Evolutionary conservation across 1,284 basidiomycete species (phyloP), one percentile per base, ranked within the genome.

Genomic region (Cryptococcus sp.): DNA sequence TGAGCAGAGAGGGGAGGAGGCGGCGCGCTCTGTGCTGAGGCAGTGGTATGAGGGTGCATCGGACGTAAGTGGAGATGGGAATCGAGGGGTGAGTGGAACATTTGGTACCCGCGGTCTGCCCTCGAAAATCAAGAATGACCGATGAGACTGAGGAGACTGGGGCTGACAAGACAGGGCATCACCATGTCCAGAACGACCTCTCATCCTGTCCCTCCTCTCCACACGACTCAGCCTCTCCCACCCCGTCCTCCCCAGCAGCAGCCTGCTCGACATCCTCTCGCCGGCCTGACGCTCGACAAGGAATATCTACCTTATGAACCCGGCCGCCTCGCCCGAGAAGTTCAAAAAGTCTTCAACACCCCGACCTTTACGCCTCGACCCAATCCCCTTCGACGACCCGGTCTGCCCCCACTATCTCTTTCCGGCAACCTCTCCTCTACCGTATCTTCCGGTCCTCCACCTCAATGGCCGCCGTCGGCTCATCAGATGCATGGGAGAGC

Each of bases 211-310:
- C 34, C 34, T 7, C 7, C 14, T 36, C 34, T 36, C 9, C 34
- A 10, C n/a, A 7, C 34, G n/a, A 6, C n/a, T 6, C 34, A 36
- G 18, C 34, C 9, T 6, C 34, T 18, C 34, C 14, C 18, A 36
- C 7, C 18, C 34, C 10, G 7, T 36, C 34, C 10, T 7, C 14
- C 18, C 34, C 34, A 36, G 6, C 38, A 40, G 9, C 38, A 12
- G 14, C 43, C 43, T 12, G 16, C 28, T 21, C 19, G 12, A 9
- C 45, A 47, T 33, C 45, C 45, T 28, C 45, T 47, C 22, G n/a
- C 45, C 7, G 37, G 37, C 4, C 33, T 47, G 36, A 47, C 45
- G 11, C 37, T 47, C 24, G 45, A 47, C 37, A 47, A 26, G 22
- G 23, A 21, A 25, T 47, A 47, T 33, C 12, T 26, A 9, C 36